Conservation (phyloP, 306 rosid species). For the Leucaena leucocephala region DNA sequence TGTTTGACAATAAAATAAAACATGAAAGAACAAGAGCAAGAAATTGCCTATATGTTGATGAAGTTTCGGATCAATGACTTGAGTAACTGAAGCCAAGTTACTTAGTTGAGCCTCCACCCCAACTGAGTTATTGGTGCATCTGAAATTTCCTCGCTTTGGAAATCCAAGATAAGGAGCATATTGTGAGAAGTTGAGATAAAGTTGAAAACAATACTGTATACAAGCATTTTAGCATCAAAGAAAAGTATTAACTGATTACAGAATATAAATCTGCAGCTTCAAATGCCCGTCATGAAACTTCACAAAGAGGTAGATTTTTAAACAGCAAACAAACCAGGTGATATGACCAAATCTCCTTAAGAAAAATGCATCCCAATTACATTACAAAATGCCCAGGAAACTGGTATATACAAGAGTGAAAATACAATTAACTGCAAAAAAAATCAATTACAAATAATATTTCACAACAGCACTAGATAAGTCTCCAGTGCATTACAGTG, state of each 20-base stretch:
- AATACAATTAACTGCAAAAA: background rate
- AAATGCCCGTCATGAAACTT: slow-evolving; percentile 3
- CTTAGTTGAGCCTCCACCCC: slow-evolving; percentile 89
- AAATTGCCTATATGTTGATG: slow-evolving; percentile 90
- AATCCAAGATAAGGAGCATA: slow-evolving; percentile 45
- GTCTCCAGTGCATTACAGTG: background rate
- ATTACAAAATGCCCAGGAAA: slow-evolving; percentile 7
- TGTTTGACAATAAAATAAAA: slow-evolving; percentile 33
- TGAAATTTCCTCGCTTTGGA: slow-evolving; percentile 90
- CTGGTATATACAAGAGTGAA: background rate
- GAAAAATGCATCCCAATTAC: slow-evolving; percentile 9
- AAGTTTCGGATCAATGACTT: slow-evolving; percentile 97
- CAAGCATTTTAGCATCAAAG: slow-evolving; percentile 20
- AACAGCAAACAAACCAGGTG: slow-evolving; percentile 26
- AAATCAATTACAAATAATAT: background rate
- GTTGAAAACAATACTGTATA: slow-evolving; percentile 19
- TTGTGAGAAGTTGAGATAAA: slow-evolving; percentile 48
- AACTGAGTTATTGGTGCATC: slow-evolving; percentile 83
- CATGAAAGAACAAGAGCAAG: slow-evolving; percentile 25
- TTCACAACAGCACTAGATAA: background rate
- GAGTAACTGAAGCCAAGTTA: slow-evolving; percentile 86
- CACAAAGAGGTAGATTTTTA: slow-evolving; percentile 1
- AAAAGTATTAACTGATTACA: background rate
- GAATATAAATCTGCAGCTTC: slow-evolving; percentile 17
- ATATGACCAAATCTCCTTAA: slow-evolving; percentile 11